phyloP scores from a whole-genome alignment of 169 alveolate genomes.

The Cryptosporidium xiaoi region DNA sequence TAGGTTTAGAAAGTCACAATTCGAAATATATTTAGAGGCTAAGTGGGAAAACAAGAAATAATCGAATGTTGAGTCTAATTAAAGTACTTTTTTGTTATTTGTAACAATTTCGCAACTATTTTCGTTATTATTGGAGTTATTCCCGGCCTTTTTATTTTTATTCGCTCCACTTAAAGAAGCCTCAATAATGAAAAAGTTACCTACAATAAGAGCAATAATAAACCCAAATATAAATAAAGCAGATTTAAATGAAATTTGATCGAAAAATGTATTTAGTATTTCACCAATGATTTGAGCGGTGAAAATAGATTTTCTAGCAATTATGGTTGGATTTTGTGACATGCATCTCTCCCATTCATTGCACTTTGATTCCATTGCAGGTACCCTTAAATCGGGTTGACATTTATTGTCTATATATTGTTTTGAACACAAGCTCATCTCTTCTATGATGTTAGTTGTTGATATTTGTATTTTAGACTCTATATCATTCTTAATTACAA shows the following conservation, averaged over 20 bases:
- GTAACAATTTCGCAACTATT: too few species aligned
- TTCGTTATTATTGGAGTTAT: too few species aligned
- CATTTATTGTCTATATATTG: constrained; percentile 70
- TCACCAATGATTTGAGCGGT: constrained; percentile 73
- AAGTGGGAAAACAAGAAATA: too few species aligned
- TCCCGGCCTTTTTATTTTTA: neutral
- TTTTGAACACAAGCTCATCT: constrained; percentile 60
- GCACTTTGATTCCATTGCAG: constrained; percentile 68
- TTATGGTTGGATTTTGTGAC: constrained; percentile 69
- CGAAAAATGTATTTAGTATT: constrained; percentile 55
- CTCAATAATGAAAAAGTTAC: constrained; percentile 18
- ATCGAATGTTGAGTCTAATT: too few species aligned
- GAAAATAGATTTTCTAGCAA: constrained; percentile 64
- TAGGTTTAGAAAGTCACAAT: too few species aligned
- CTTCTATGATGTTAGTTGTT: constrained; percentile 39
- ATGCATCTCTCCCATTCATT: constrained; percentile 72
- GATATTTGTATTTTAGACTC: constrained; percentile 71
- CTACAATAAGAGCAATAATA: constrained; percentile 50
- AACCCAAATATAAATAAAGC: constrained; percentile 61
- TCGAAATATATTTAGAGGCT: too few species aligned
- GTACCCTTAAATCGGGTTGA: constrained; percentile 59
- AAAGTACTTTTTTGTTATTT: too few species aligned
- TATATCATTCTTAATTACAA: constrained; percentile 58
- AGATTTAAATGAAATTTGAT: constrained; percentile 66
- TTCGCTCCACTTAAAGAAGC: neutral